phyloP scores from a whole-genome alignment of 2,329 filamentous ascomycete species.

The Fusarium torulosum region DNA sequence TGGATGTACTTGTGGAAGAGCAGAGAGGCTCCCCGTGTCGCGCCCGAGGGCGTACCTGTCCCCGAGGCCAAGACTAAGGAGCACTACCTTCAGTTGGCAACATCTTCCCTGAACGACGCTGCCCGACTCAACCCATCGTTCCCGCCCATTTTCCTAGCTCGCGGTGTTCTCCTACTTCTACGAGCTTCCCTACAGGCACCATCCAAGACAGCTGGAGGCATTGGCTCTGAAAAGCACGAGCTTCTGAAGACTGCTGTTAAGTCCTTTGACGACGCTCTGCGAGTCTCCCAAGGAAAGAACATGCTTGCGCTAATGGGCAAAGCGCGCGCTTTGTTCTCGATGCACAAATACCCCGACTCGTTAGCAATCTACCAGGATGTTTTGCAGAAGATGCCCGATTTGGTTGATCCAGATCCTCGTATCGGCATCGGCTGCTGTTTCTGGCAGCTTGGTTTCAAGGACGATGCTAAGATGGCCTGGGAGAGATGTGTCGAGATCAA shows the following conservation, averaged over 20 bases:
- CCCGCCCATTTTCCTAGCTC: conserved; percentile 89
- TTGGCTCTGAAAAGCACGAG: conserved; percentile 81
- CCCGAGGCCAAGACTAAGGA: conserved; percentile 92
- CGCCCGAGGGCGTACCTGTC: conserved; percentile 71
- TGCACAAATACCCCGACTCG: conserved; percentile 87
- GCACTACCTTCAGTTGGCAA: conserved; percentile 90
- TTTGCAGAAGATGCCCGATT: conserved; percentile 84
- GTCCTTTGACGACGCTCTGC: conserved; percentile 93
- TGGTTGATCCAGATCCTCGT: conserved; percentile 92
- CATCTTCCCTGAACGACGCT: conserved; percentile 93
- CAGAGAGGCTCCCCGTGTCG: conserved; percentile 76
- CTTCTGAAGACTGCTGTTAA: conserved; percentile 87
- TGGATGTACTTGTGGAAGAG: conserved; percentile 95
- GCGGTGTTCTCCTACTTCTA: conserved; percentile 88
- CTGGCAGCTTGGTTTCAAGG: conserved; percentile 95
- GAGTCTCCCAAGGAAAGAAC: conserved; percentile 86
- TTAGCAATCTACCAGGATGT: conserved; percentile 89
- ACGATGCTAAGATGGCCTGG: conserved; percentile 92
- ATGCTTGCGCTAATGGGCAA: conserved; percentile 93
- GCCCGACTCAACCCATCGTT: conserved; percentile 93
- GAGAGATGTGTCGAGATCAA: conserved; percentile 85
- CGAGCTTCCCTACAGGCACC: conserved; percentile 86
- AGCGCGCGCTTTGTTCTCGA: conserved; percentile 85
- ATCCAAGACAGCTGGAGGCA: conserved; percentile 73
- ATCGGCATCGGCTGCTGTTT: conserved; percentile 97